A percentile compares a stretch with the other conserved stretches of the same genome.
Evolutionary conservation across 1,284 basidiomycete genomes (phyloP).

Genomic region (Sanghuangporus sanghuang): DNA sequence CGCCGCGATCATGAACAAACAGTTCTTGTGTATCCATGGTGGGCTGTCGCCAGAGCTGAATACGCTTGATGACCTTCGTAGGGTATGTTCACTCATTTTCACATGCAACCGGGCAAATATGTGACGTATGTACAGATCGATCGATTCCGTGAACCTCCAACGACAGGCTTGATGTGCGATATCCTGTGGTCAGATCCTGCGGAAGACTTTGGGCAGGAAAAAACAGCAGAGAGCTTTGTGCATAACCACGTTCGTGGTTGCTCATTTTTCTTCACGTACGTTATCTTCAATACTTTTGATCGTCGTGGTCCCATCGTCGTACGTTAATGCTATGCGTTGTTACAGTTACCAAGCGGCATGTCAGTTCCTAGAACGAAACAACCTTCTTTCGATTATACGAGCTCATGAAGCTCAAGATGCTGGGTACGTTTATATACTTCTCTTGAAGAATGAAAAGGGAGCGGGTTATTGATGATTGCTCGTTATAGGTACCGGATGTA

Average conservation of each 20-base stretch:
- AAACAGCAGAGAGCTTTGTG: slow-evolving; percentile 79
- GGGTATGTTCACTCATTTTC: slow-evolving; percentile 37
- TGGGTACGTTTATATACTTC: slow-evolving; percentile 47
- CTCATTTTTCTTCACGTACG: slow-evolving; percentile 91
- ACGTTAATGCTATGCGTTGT: slow-evolving; percentile 11
- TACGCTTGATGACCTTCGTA: slow-evolving; percentile 85
- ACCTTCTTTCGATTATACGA: slow-evolving; percentile 89
- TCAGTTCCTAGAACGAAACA: slow-evolving; percentile 91
- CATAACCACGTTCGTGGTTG: slow-evolving; percentile 96
- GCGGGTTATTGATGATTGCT: neutral
- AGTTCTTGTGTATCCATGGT: slow-evolving; percentile 94
- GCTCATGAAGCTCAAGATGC: slow-evolving; percentile 96
- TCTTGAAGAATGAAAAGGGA: neutral
- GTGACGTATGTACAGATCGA: slow-evolving; percentile 58
- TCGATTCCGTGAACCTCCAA: slow-evolving; percentile 93
- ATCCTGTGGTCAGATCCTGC: slow-evolving; percentile 93
- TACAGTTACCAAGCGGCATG: slow-evolving; percentile 88
- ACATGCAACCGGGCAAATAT: neutral
- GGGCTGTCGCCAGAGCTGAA: slow-evolving; percentile 88
- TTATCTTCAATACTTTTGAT: slow-evolving; percentile 16
- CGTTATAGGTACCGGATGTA: slow-evolving; percentile 88
- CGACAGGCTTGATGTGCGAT: slow-evolving; percentile 92
- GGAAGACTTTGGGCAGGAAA: slow-evolving; percentile 91
- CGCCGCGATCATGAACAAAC: slow-evolving; percentile 95
- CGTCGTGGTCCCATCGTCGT: neutral